Base-by-base conservation (phyloP, 1,139 yeast species). In the Sugiyamaella grinbergsii region DNA sequence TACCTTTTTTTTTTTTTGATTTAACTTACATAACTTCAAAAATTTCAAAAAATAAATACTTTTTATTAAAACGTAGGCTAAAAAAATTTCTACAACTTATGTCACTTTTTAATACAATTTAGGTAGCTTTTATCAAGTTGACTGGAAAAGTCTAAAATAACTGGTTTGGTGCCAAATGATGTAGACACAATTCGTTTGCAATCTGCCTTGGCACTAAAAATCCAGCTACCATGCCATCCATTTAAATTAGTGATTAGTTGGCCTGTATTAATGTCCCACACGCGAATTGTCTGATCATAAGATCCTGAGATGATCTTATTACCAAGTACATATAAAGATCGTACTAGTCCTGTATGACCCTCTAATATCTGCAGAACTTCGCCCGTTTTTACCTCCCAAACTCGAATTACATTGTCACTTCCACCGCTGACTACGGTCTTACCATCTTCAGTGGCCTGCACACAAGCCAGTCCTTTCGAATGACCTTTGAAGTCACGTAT, bases 391-490 rank as follows among this genome's bases (percentile, higher is more conserved):
- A 62, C 43, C 34, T 64, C 62, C 73, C 73, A 70, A 2, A 70
- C 58, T 2, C 70, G 52, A 20, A 70, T 63, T 4, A 62, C 57
- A 38, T 66, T 60, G 54, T 70, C 74, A 49, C 68, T 70, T n/a
- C 70, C 65, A 2, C 74, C 74, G 22, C 68, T 61, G 18, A 67
- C 62, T 8, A 68, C 51, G 5, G 53, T 50, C 4, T 38, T 51
- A 28, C 60, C 59, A 39, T 61, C 62, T 4, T 52, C 52, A 16
- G 65, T 60, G 4, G 67, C 55, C 33, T 60, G 62, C 2, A 70
- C 63, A 46, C 72, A 69, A 1, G 73, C 74, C 3, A 70, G 59
- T 3, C 73, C 72, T 3, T 72, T 61, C 1, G 61, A 51, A 49
- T 70, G 74, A 16, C 73, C 73, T 11, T 57, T 32, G 23, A 66